Evolutionary conservation across 345 rosid species (phyloP).

Genomic region (Trapa bicornis): DNA sequence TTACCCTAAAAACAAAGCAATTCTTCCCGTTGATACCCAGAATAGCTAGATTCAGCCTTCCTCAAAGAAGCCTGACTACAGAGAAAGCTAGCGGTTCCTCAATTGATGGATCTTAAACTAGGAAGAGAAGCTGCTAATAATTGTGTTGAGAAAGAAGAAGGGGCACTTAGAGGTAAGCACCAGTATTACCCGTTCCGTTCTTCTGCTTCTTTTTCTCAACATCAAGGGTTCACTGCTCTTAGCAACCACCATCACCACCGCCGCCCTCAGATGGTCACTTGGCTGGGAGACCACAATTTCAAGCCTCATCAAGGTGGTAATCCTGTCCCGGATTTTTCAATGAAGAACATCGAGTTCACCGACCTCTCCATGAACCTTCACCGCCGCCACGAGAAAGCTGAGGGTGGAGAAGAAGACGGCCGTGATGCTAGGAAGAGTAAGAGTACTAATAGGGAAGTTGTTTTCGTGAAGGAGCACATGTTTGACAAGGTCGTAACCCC

Average conservation of each 20-base stretch:
- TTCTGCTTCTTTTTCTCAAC: neutral
- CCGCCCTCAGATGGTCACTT: slow-evolving; percentile 3
- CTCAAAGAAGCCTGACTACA: neutral
- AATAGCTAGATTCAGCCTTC: neutral
- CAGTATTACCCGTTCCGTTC: slow-evolving; percentile 1
- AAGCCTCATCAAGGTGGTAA: neutral
- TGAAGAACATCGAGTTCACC: slow-evolving; percentile 1
- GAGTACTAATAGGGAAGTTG: slow-evolving; percentile 4
- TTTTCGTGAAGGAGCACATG: slow-evolving; percentile 34
- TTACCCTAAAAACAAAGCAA: neutral
- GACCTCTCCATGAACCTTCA: slow-evolving; percentile 6
- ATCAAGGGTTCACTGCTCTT: slow-evolving; percentile 3
- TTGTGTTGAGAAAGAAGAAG: neutral
- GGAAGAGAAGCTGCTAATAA: neutral
- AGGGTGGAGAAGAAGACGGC: neutral
- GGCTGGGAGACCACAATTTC: slow-evolving; percentile 2
- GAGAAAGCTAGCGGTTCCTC: neutral
- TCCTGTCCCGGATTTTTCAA: neutral
- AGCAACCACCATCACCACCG: neutral
- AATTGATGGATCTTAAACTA: neutral
- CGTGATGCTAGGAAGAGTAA: neutral
- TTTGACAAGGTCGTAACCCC: slow-evolving; percentile 52
- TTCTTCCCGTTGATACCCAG: neutral
- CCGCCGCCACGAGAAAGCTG: neutral
- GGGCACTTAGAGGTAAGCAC: slow-evolving; percentile 7